A percentile compares a stretch with the other conserved stretches of the same genome.
phyloP scores from a whole-genome alignment of 2,329 filamentous ascomycete genomes.

The Fusarium xylarioides region DNA sequence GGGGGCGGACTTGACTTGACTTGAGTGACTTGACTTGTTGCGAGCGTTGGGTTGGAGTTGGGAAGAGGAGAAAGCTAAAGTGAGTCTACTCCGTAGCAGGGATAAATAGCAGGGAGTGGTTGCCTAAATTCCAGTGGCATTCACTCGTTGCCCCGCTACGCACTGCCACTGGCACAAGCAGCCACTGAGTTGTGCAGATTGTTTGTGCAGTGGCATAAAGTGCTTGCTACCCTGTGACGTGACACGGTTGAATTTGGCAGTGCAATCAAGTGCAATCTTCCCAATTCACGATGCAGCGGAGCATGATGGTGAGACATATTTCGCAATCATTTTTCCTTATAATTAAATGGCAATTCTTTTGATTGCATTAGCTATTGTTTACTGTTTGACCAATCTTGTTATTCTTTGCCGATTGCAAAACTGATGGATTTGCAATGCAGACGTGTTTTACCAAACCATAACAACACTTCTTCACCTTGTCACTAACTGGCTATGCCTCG shows the following conservation, averaged over 20 bases:
- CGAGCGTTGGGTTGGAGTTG: neutral
- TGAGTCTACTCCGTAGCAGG: neutral
- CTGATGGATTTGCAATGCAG: neutral
- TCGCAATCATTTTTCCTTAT: rapidly evolving
- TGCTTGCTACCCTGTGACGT: neutral
- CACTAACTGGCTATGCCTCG: rapidly evolving
- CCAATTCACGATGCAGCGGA: rapidly evolving
- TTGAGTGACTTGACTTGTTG: no score
- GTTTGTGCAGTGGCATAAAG: neutral
- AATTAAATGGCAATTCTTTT: no score
- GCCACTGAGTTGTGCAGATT: rapidly evolving
- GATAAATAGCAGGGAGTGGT: neutral
- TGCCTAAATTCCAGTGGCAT: neutral
- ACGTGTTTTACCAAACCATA: neutral
- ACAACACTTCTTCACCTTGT: rapidly evolving
- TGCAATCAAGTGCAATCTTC: neutral
- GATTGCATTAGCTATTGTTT: neutral
- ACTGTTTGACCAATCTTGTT: rapidly evolving
- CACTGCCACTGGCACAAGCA: neutral
- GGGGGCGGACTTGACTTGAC: no score
- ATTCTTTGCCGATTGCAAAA: neutral
- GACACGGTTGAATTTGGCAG: neutral
- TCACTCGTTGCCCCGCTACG: neutral
- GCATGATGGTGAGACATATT: rapidly evolving
- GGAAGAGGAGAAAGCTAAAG: neutral